Evolutionary conservation across 208 protist genomes (phyloP), one percentile per base, ranked within the genome.

Genomic region (Acanthamoeba sp.): DNA sequence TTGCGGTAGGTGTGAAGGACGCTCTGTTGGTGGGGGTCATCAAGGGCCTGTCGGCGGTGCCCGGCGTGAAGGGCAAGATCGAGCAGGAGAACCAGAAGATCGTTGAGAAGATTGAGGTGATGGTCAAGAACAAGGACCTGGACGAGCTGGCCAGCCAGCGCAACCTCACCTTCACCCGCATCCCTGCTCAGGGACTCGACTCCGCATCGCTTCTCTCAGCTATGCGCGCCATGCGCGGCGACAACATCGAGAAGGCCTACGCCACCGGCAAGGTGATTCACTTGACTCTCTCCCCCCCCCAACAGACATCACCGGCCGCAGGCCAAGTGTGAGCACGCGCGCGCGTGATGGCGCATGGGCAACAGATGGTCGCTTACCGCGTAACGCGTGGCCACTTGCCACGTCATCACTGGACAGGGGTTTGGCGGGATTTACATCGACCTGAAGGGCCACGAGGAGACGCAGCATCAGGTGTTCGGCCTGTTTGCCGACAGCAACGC

Each of bases 401-500:
- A 10, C 16, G 27, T 57, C 40, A 64, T 62, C 6, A 66, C 34
- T 52, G 40, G 55, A 29, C 16, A 93, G 40, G 50, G 59, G 3
- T 59, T 66, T n/a, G 50, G 45, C 16, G 45, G 45, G 27, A 73
- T 76, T 16, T 76, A 82, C 48, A 82, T 48, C 14, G 73, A 89
- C 48, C 42, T 64, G 42, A 6, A 22, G 14, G 48, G 18, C 16
- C 96, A 98, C 95, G 98, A 97, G 16, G 94, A 97, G 40, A 97
- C 99, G 59, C 97, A 99, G 16, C 98, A 98, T 84, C 93, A 97
- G n/a, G 98, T 98, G 64, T 98, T 98, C 96, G 95, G 95, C 62
- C 95, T 98, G 91, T 99, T 98, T 92, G 96, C 98, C 90, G 98
- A 98, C 97, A 98, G 98, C 94, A 99, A 99, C 96, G 98, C 98